Evolutionary conservation across 108 stramenopile genomes (phyloP).

Genomic region (Skeletonema marinoi): DNA sequence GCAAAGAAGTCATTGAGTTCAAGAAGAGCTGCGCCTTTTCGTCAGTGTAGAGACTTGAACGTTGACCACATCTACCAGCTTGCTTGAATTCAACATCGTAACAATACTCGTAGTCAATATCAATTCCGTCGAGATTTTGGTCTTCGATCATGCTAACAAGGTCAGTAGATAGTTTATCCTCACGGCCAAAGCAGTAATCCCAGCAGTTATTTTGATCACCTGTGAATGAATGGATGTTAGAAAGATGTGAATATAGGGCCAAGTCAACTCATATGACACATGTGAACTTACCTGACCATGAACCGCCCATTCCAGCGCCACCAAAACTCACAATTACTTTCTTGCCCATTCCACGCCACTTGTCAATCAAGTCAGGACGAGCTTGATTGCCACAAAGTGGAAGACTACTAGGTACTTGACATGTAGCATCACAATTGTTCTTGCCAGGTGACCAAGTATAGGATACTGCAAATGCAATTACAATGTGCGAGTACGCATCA

Average conservation of each 20-base stretch:
- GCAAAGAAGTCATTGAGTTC: conserved; percentile 32
- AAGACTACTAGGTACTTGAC: conserved; percentile 34
- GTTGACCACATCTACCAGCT: conserved; percentile 33
- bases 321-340: conserved; percentile 59
- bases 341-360: conserved; percentile 46
- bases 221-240: background rate
- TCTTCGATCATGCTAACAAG: conserved; percentile 52
- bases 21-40: conserved; percentile 43
- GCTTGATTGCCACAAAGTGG: conserved; percentile 45
- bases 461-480: conserved; percentile 62
- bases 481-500: conserved; percentile 58
- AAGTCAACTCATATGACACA: background rate
- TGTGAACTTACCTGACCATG: conserved; percentile 31
- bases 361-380: conserved; percentile 18
- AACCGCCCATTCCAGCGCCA: conserved; percentile 59
- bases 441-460: conserved; percentile 48
- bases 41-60: conserved; percentile 30
- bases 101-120: conserved; percentile 78
- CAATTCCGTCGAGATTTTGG: conserved; percentile 58
- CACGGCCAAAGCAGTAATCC: conserved; percentile 72
- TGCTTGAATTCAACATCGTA: conserved; percentile 44
- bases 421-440: conserved; percentile 43
- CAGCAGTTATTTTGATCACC: conserved; percentile 63
- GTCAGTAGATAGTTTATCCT: conserved; percentile 46
- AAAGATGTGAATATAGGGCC: background rate